phyloP scores from a whole-genome alignment of 2,329 filamentous ascomycete genomes.

The Emericellopsis atlantica region DNA sequence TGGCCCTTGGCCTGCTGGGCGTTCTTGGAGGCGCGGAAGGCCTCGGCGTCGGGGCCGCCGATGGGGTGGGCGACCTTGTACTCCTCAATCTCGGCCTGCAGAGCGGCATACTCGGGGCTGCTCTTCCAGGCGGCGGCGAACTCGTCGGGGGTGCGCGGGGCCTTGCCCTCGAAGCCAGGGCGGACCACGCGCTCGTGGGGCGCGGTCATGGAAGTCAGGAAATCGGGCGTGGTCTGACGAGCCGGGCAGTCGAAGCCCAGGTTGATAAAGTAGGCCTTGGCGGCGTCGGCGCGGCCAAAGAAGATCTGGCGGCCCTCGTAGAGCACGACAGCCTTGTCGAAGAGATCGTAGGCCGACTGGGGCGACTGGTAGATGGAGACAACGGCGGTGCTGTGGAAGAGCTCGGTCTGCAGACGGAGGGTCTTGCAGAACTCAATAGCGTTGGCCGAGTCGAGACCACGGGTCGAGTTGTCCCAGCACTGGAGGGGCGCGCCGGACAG shows the following conservation, averaged over 20 bases:
- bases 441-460: constrained; percentile 64
- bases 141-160: constrained; percentile 48
- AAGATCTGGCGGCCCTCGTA: constrained; percentile 52
- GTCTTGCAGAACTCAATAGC: constrained; percentile 66
- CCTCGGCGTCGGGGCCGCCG: constrained; percentile 40
- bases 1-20: constrained; percentile 43
- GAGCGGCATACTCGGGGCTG: constrained; percentile 34
- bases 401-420: constrained; percentile 52
- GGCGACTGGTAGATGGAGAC: constrained; percentile 67
- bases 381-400: constrained; percentile 51
- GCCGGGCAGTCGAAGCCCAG: constrained; percentile 56
- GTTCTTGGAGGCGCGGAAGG: constrained; percentile 40
- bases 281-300: constrained; percentile 47
- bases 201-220: constrained; percentile 58
- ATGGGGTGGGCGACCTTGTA: constrained; percentile 42
- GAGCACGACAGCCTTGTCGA: constrained; percentile 45
- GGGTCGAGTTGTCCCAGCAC: constrained; percentile 61
- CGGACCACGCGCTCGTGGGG: constrained; percentile 42
- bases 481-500: constrained; percentile 48
- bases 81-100: constrained; percentile 41
- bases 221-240: constrained; percentile 58
- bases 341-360: constrained; percentile 50
- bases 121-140: constrained; percentile 47
- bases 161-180: constrained; percentile 40
- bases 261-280: constrained; percentile 52